Conservation (phyloP, 129 eudicot genomes). For the Tagetes erecta region DNA sequence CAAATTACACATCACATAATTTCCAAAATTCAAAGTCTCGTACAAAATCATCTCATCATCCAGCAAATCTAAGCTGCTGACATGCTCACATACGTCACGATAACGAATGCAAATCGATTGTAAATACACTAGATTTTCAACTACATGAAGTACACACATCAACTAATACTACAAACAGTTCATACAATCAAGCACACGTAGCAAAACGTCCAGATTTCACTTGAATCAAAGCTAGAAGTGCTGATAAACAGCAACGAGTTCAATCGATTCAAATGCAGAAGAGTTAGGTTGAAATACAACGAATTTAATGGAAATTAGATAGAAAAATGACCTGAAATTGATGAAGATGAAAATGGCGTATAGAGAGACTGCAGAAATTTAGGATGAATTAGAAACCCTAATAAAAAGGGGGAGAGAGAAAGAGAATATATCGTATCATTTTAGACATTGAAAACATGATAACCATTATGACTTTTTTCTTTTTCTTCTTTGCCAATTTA, state of each 20-base stretch:
- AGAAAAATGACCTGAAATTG: constrained; percentile 20
- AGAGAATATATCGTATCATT: background rate
- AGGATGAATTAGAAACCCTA: constrained; percentile 37
- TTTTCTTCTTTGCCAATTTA: background rate
- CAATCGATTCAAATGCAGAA: constrained; percentile 21
- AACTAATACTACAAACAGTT: background rate
- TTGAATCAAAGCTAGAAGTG: background rate
- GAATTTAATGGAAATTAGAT: background rate
- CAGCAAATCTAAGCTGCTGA: background rate
- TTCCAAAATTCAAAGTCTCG: background rate
- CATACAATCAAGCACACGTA: background rate
- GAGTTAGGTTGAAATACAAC: background rate
- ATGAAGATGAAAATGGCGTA: background rate
- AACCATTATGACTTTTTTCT: constrained; percentile 5
- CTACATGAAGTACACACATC: background rate
- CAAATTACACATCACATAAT: background rate
- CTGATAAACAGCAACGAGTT: background rate
- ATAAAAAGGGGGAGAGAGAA: constrained; percentile 28
- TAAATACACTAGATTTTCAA: background rate
- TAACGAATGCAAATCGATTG: background rate
- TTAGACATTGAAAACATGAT: constrained; percentile 11
- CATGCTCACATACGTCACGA: background rate
- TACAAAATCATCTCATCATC: background rate
- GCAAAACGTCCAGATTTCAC: background rate
- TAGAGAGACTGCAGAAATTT: constrained; percentile 27